Evolutionary conservation across 176 grass and related monocot genomes (phyloP).

Genomic region (Oryza punctata): DNA sequence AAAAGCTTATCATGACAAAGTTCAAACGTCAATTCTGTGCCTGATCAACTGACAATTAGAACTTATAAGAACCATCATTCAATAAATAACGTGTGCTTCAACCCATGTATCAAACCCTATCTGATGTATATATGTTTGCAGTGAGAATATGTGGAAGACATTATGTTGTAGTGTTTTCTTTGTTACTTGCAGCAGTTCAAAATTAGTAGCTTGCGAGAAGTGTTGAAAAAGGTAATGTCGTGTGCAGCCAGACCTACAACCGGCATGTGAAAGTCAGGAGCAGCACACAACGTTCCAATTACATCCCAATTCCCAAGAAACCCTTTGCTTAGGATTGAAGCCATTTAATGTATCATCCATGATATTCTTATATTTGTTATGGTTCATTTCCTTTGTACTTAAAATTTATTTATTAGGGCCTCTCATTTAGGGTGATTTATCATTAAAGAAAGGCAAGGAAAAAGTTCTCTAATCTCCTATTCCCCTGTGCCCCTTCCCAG

Average conservation of each 20-base stretch:
- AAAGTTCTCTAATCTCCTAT: background rate
- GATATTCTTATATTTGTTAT: background rate
- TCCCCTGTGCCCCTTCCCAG: background rate
- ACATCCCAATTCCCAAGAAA: background rate
- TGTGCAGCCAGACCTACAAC: background rate
- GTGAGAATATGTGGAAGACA: conserved; percentile 6
- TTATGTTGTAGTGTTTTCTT: background rate
- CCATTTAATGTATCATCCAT: background rate
- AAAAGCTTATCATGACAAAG: background rate
- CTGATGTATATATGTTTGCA: background rate
- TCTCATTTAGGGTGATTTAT: background rate
- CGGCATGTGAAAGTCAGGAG: background rate
- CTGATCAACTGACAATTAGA: background rate
- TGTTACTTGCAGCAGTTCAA: background rate
- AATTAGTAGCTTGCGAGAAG: background rate
- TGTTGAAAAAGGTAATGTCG: background rate
- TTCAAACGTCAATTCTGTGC: background rate
- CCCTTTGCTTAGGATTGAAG: background rate
- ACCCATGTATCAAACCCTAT: conserved; percentile 12
- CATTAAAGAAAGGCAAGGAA: background rate
- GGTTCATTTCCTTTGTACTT: background rate
- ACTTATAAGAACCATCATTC: background rate
- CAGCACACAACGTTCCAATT: background rate
- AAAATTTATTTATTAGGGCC: background rate
- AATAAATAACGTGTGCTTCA: background rate